Evolutionary conservation across 2,329 filamentous ascomycete species (phyloP).

Genomic region (Pseudogymnoascus sp.): DNA sequence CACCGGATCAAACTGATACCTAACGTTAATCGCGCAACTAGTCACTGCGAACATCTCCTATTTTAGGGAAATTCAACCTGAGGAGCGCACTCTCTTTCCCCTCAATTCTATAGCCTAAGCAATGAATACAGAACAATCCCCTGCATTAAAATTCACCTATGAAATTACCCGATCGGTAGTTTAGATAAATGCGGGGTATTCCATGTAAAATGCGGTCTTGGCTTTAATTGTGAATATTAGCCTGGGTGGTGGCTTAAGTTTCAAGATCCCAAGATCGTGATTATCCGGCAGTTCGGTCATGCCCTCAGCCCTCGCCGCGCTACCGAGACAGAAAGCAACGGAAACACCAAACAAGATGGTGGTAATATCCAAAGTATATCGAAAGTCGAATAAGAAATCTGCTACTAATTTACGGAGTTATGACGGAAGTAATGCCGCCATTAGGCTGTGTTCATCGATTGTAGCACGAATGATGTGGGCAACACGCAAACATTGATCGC

Average conservation of each 20-base stretch:
- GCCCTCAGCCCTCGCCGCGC: neutral
- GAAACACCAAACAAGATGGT: neutral
- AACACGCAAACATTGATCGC: neutral
- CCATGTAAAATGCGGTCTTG: neutral
- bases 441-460: neutral
- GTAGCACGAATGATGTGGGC: neutral
- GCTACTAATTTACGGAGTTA: neutral
- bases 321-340: neutral
- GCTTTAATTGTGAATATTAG: neutral
- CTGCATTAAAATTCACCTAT: neutral
- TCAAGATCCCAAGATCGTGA: neutral
- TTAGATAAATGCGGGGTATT: neutral
- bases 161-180: neutral
- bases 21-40: too few species aligned
- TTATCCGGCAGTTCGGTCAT: neutral
- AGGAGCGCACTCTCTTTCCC: too few species aligned
- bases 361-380: neutral
- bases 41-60: too few species aligned
- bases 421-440: neutral
- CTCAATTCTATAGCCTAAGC: too few species aligned
- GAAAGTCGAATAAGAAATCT: neutral
- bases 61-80: too few species aligned
- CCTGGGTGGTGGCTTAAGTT: neutral
- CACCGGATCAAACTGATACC: too few species aligned
- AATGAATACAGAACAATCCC: too few species aligned